Base-by-base conservation (phyloP, 768 basidiomycete species). In the Neoboletus brunneissimus region DNA sequence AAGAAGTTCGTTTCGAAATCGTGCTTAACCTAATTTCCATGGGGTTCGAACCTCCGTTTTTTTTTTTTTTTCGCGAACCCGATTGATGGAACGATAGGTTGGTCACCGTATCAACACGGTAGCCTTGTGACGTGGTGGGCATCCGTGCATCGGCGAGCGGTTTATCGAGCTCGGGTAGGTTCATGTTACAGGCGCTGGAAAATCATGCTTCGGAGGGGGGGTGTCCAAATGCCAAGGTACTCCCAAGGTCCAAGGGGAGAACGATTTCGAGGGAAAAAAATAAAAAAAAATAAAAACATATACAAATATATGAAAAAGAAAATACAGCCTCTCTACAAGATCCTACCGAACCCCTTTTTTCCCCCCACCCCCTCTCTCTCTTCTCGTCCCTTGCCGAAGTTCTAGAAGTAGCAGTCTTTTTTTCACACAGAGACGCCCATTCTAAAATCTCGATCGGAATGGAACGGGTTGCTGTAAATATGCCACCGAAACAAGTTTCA, bases 71-170 rank as follows among this genome's bases (percentile, higher is more conserved):
- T 27, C 7, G 53, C 54, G 57, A 35, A 55, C 34, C 8, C 45
- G 25, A 25, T 27, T 12, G 8, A 18, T 38, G 35, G 3, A 13
- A 29, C 40, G 27, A 7, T 15, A 25, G 48, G n/a, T 8, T 12
- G 50, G 51, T 58, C 51, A 46, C 38, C 60, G 64, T 65, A 67
- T 67, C 64, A 61, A 57, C 51, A 48, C 55, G 65, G 54, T 47
- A 40, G 29, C 23, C 16, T 18, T 40, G 53, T 65, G 64, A 65
- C 65, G 64, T 65, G 65, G 61, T 55, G 15, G n/a, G 5, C 13
- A 16, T 25, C 59, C 64, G 63, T 29, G 5, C 5, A 44, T 62
- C 63, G 54, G 59, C 60, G 56, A 48, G 23, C 22, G 23, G 34
- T 22, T 31, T 5, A 34, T 59, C 45, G 53, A 40, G 53, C 58